phyloP scores from a whole-genome alignment of 352 stramenopile genomes.

The Achlya hypogyna region DNA sequence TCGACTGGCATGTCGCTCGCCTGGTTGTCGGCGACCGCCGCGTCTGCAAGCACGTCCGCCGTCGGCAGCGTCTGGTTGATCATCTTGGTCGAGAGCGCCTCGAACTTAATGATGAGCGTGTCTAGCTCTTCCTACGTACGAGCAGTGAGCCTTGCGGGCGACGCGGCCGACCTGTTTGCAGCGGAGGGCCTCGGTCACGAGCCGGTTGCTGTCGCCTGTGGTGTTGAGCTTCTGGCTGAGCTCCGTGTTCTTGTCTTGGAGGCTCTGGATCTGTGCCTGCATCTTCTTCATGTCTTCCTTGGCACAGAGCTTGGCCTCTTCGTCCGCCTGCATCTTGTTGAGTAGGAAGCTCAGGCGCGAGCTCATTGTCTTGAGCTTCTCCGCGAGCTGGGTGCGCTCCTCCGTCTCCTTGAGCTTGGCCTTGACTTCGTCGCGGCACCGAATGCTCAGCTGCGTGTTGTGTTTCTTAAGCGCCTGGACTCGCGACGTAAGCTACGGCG shows the following conservation, averaged over 20 bases:
- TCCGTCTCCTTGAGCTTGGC: slow-evolving; percentile 88
- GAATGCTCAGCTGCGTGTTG: slow-evolving; percentile 87
- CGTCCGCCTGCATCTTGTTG: slow-evolving; percentile 95
- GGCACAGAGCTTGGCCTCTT: slow-evolving; percentile 88
- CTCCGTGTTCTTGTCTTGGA: slow-evolving; percentile 85
- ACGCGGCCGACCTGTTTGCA: slow-evolving; percentile 27
- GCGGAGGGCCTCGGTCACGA: slow-evolving; percentile 87
- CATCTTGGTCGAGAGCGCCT: slow-evolving; percentile 71
- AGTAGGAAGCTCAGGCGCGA: slow-evolving; percentile 90
- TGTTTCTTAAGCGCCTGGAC: slow-evolving; percentile 93
- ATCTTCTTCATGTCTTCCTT: slow-evolving; percentile 94
- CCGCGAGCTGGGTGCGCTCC: slow-evolving; percentile 85
- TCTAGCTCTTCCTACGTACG: slow-evolving; percentile 82
- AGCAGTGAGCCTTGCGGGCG: not conserved
- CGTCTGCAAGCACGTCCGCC: slow-evolving; percentile 26
- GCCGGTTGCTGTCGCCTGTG: slow-evolving; percentile 87
- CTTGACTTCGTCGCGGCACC: slow-evolving; percentile 91
- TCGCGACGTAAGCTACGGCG: too few species aligned
- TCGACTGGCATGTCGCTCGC: slow-evolving; percentile 36
- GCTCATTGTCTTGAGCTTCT: slow-evolving; percentile 91
- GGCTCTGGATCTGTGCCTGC: slow-evolving; percentile 80
- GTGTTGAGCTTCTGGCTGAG: slow-evolving; percentile 83
- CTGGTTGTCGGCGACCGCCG: slow-evolving; percentile 21
- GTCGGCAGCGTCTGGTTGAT: slow-evolving; percentile 29
- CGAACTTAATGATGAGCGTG: slow-evolving; percentile 67